These are phyloP conservation scores for Anastatica hierochuntica DNA, from an alignment of 345 rosid species.

Conservation along the genomic window DNA sequence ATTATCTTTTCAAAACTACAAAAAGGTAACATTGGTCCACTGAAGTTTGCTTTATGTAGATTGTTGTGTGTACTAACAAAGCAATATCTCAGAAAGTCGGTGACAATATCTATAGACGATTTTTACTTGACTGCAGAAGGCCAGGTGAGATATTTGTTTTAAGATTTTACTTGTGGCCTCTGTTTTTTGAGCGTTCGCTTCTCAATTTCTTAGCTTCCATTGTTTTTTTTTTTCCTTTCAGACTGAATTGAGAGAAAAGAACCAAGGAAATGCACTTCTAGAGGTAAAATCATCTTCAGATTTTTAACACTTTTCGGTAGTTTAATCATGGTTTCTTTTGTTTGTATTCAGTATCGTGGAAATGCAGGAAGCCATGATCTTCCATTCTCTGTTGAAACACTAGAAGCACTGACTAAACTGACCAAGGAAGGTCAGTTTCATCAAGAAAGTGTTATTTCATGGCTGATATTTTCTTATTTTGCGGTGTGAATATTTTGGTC, in stretches of 20 bases:
- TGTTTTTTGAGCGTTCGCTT: not conserved
- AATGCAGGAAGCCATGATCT: conserved; percentile 99
- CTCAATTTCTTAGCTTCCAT: not conserved
- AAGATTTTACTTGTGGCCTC: conserved; percentile 4
- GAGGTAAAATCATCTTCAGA: conserved; percentile 37
- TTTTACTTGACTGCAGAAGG: conserved; percentile 82
- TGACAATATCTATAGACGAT: conserved; percentile 85
- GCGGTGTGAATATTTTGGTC: conserved; percentile 13
- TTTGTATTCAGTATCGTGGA: conserved; percentile 56
- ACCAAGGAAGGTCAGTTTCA: conserved; percentile 58
- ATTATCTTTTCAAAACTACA: conserved; percentile 62
- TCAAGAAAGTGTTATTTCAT: not conserved
- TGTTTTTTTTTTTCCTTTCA: no score
- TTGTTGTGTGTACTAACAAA: not conserved
- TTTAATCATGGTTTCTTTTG: not conserved
- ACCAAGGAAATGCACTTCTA: conserved; percentile 76
- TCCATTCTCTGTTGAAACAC: conserved; percentile 62
- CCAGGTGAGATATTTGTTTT: conserved; percentile 42
- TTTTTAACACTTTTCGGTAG: not conserved
- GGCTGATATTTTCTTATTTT: conserved; percentile 5
- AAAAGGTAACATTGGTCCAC: conserved; percentile 43
- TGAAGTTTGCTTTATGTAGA: not conserved
- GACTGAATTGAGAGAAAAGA: conserved; percentile 62
- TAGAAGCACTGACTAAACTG: conserved; percentile 41
- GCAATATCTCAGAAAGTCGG: conserved; percentile 52